Evolutionary conservation across 2,329 filamentous ascomycete genomes (phyloP).

Genomic region (Fusarium sp.): DNA sequence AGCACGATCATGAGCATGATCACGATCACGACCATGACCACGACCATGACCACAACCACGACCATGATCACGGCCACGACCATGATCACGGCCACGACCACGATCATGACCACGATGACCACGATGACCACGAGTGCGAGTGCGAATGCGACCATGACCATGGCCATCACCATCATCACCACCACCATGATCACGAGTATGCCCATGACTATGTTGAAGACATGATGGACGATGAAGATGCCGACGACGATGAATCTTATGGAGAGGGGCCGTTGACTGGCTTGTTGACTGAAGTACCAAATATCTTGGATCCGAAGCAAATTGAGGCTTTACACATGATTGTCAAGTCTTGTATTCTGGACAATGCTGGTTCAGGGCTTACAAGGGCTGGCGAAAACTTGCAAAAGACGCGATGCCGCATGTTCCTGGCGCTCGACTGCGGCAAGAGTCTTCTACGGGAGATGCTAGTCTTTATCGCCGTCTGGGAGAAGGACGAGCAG

Average conservation of each 20-base stretch:
- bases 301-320: constrained; percentile 93
- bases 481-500: constrained; percentile 94
- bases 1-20: constrained; percentile 41
- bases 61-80: constrained; percentile 36
- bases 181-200: constrained; percentile 55
- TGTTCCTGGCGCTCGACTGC: constrained; percentile 89
- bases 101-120: constrained; percentile 40
- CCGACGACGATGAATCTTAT: constrained; percentile 82
- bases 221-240: constrained; percentile 74
- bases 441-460: constrained; percentile 91
- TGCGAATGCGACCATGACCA: constrained; percentile 41
- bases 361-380: constrained; percentile 78
- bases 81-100: constrained; percentile 49
- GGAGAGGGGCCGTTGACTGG: constrained; percentile 84
- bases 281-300: constrained; percentile 90
- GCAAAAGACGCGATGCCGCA: constrained; percentile 89
- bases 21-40: constrained; percentile 48
- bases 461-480: constrained; percentile 94
- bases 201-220: constrained; percentile 63
- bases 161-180: constrained; percentile 45
- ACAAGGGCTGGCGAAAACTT: constrained; percentile 81
- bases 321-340: constrained; percentile 98
- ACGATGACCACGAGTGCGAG: constrained; percentile 42
- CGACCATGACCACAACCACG: constrained; percentile 51
- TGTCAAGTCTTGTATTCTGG: constrained; percentile 92